A percentile compares a stretch with the other conserved stretches of the same genome.
Conservation (phyloP, 1,284 basidiomycete species). For the Puccinia sorghi region DNA sequence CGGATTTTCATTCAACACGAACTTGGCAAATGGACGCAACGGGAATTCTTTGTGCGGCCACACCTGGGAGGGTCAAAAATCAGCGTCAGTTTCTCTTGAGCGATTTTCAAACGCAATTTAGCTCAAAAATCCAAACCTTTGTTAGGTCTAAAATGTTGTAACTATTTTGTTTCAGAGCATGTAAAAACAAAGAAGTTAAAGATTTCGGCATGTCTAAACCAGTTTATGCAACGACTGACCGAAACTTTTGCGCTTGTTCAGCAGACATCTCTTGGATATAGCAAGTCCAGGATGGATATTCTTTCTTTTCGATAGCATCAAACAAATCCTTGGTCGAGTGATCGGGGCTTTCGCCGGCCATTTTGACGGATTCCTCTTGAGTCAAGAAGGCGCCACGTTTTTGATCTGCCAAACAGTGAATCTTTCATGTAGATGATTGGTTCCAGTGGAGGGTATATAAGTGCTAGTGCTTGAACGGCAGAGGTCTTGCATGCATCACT, state of each 20-base stretch:
- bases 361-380: constrained; percentile 41
- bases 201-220: too few species aligned
- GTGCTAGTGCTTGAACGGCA: not conserved
- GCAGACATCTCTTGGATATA: constrained; percentile 45
- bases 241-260: constrained; percentile 45
- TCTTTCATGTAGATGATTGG: constrained; percentile 8
- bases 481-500: not conserved
- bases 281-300: constrained; percentile 57
- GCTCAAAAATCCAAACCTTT: not conserved
- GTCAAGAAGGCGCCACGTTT: constrained; percentile 35
- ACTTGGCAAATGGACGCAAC: constrained; percentile 29
- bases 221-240: not conserved
- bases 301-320: constrained; percentile 55
- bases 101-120: not conserved
- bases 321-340: constrained; percentile 42
- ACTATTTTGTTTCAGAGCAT: not conserved
- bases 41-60: constrained; percentile 50
- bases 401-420: constrained; percentile 45
- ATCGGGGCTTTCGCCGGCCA: constrained; percentile 43
- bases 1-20: constrained; percentile 47
- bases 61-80: constrained; percentile 2
- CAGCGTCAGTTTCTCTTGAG: not conserved
- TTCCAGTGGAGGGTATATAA: not conserved
- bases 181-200: too few species aligned
- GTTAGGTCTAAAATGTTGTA: constrained; percentile 48